These are phyloP conservation scores for Microsporum ferrugineum DNA, from an alignment of 2,329 filamentous ascomycete species.

Conservation along the genomic window DNA sequence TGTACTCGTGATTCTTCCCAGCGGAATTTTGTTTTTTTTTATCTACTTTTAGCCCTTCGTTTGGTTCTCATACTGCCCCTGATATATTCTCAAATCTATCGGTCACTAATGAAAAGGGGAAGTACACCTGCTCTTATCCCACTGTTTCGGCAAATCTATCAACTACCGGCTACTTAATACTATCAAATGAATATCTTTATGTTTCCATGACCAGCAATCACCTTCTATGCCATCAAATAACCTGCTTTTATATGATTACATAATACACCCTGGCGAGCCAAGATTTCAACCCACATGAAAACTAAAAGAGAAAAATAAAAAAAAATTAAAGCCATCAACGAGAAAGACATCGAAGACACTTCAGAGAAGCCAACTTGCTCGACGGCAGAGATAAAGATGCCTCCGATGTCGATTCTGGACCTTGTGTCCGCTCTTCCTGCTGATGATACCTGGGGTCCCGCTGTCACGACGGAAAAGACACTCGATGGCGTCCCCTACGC, in stretches of 20 bases:
- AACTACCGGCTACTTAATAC: background rate
- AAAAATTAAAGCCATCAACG: background rate
- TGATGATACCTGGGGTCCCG: conserved; percentile 77
- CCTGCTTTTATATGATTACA: background rate
- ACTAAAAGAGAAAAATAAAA: conserved; percentile 7
- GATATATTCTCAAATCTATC: background rate
- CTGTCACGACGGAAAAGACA: conserved; percentile 71
- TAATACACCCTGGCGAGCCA: conserved; percentile 9
- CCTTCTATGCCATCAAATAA: background rate
- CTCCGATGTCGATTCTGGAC: conserved; percentile 47
- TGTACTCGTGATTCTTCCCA: conserved; percentile 12
- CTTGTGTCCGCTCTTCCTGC: conserved; percentile 62
- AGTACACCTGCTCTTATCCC: background rate
- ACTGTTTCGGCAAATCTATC: background rate
- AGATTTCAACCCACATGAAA: conserved; percentile 10
- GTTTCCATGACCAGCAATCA: background rate
- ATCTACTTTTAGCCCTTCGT: background rate
- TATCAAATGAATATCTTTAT: background rate
- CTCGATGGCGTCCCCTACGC: conserved; percentile 93
- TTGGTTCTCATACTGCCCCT: background rate
- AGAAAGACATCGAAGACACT: background rate
- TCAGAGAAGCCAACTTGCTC: background rate
- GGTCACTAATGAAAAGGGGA: background rate
- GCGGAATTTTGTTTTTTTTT: background rate
- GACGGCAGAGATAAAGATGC: conserved; percentile 28